Evolutionary conservation across 2,329 filamentous ascomycete species (phyloP).

Genomic region (Paecilomyces dactylethromorphus): DNA sequence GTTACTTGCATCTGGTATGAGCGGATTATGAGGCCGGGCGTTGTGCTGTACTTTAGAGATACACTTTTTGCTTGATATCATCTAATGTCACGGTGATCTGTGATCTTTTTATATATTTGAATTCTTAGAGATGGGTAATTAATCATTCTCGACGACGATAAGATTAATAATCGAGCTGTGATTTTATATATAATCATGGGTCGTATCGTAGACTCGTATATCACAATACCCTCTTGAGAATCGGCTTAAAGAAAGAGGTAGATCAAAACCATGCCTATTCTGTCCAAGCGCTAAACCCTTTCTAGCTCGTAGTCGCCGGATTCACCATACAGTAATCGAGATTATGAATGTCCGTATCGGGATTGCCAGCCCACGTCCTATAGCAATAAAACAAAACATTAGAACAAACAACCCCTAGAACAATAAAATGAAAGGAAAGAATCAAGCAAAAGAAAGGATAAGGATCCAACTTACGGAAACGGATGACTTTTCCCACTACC

Average conservation of each 20-base stretch:
- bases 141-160: background rate
- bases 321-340: slow-evolving; percentile 8
- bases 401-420: background rate
- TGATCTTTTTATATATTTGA: background rate
- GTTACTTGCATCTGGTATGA: background rate
- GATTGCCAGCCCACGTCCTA: slow-evolving; percentile 7
- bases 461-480: slow-evolving; percentile 14
- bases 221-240: no score
- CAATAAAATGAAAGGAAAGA: background rate
- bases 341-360: slow-evolving; percentile 4
- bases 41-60: background rate
- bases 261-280: no score
- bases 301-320: slow-evolving; percentile 1
- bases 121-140: no score
- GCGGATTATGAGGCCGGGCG: background rate
- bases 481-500: slow-evolving; percentile 14
- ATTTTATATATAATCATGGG: background rate
- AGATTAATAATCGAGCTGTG: background rate
- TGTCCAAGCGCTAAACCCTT: no score
- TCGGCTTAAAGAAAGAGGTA: no score
- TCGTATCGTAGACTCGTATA: no score
- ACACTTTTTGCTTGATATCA: background rate
- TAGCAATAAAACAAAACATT: background rate
- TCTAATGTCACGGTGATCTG: background rate
- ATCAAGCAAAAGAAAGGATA: background rate